These are phyloP conservation scores for Musa troglodytarum DNA, from an alignment of 176 grass and related monocot species.

Conservation along the genomic window DNA sequence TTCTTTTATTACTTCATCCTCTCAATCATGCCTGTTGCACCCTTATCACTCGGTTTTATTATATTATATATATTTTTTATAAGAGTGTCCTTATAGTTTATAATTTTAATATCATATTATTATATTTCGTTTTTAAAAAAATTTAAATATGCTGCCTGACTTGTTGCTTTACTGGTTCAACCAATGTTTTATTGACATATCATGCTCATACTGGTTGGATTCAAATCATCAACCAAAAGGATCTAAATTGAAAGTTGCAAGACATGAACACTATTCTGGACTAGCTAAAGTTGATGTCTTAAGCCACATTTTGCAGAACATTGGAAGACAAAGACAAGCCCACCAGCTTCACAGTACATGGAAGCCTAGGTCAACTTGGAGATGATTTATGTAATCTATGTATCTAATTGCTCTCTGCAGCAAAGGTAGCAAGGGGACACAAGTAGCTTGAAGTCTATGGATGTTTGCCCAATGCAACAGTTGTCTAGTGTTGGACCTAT, in stretches of 20 bases:
- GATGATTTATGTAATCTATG: not conserved
- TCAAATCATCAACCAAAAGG: not conserved
- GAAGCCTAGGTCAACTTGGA: slow-evolving; percentile 32
- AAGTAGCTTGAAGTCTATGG: not conserved
- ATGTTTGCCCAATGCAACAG: not conserved
- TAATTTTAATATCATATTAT: no score
- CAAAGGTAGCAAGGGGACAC: no score
- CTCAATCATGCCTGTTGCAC: no score
- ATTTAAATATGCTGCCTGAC: no score
- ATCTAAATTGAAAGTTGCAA: not conserved
- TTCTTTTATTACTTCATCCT: no score
- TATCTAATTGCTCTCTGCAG: no score
- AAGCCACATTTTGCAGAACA: slow-evolving; percentile 32
- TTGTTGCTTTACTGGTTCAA: no score
- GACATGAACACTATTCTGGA: not conserved
- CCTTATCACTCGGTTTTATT: no score
- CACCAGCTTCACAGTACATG: slow-evolving; percentile 74
- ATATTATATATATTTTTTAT: not conserved
- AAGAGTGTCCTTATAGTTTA: not conserved
- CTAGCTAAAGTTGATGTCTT: not conserved
- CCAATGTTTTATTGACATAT: no score
- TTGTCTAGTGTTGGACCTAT: not conserved
- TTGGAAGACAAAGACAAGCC: slow-evolving; percentile 54
- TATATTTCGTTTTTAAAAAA: no score
- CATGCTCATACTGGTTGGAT: not conserved